A percentile compares a stretch with the other conserved stretches of the same genome.
Evolutionary conservation across 2,329 filamentous ascomycete species (phyloP).

Genomic region (Hypoxylon sp.): DNA sequence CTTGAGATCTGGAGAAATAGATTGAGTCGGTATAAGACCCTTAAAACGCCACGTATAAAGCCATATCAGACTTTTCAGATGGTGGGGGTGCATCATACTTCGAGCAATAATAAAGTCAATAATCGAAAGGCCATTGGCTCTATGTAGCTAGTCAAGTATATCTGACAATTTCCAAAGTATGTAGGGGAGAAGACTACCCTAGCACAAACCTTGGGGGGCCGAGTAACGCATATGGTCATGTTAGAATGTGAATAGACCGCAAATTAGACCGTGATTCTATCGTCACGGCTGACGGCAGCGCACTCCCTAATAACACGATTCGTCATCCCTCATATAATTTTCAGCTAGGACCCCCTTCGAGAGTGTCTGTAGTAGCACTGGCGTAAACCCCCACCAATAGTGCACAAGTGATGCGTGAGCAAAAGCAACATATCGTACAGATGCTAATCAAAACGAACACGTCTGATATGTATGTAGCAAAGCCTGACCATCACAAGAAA

Average conservation of each 20-base stretch:
- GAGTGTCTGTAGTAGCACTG: too few species aligned
- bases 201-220: not conserved
- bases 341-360: constrained; percentile 1
- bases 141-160: constrained; percentile 1
- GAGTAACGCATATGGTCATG: not conserved
- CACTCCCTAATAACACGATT: not conserved
- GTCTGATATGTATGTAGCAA: not conserved
- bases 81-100: not conserved
- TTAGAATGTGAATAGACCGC: not conserved
- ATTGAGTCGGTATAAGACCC: not conserved
- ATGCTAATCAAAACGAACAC: not conserved
- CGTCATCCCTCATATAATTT: not conserved
- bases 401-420: constrained; percentile 14
- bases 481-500: not conserved
- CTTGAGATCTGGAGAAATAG: not conserved
- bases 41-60: not conserved
- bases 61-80: not conserved
- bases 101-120: not conserved
- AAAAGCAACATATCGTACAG: constrained; percentile 11
- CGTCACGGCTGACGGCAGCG: constrained; percentile 1
- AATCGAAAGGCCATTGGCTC: not conserved
- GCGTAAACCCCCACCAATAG: constrained; percentile 7
- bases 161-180: not conserved
- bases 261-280: not conserved
- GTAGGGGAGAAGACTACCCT: not conserved